Base-by-base conservation (phyloP, 73 alveolate species). In the Halteria grandinella region DNA sequence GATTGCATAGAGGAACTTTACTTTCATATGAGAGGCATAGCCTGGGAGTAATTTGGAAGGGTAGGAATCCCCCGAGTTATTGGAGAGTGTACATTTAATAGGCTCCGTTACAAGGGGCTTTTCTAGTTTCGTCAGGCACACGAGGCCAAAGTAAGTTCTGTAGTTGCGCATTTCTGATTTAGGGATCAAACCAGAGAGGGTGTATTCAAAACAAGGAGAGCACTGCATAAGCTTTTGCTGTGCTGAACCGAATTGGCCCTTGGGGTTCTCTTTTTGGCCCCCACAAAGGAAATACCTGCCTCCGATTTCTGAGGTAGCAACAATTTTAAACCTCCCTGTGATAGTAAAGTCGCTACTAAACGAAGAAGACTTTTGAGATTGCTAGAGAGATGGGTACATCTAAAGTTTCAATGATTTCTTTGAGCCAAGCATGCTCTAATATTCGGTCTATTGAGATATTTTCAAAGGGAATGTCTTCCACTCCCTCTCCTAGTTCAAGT, bases 201-300 rank as follows among this genome's bases (percentile, higher is more conserved):
- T 44, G 52, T n/a, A 21, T 27, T 66, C 80, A 66, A 18, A 66
- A 53, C 80, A 66, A 15, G 80, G 80, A 5, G 69, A 44, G n/a
- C n/a, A n/a, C n/a, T 17, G 39, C 18, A 1, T 18, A 34, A 18
- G 36, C 7, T 7, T 5, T 24, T 39, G 78, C 47, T 44, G 31
- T 15, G n/a, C n/a, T n/a, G n/a, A n/a, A n/a, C n/a, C n/a, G n/a
- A n/a, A n/a, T n/a, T n/a, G n/a, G n/a, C n/a, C n/a, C n/a, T n/a
- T n/a, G n/a, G n/a, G n/a, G n/a, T n/a, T n/a, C 7, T 8, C 29
- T 25, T 23, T 10, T 1, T 66, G 31, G 7, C 59, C 80, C 25
- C 80, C 80, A 45, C 80, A 66, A 15, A 66, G 48, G 51, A 66
- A 66, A 17, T 44, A 44, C 28, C 66, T 39, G 18, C 80, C 80